These are phyloP conservation scores for Penicillium vulpinum DNA, from an alignment of 2,329 filamentous ascomycete genomes.

Conservation along the genomic window DNA sequence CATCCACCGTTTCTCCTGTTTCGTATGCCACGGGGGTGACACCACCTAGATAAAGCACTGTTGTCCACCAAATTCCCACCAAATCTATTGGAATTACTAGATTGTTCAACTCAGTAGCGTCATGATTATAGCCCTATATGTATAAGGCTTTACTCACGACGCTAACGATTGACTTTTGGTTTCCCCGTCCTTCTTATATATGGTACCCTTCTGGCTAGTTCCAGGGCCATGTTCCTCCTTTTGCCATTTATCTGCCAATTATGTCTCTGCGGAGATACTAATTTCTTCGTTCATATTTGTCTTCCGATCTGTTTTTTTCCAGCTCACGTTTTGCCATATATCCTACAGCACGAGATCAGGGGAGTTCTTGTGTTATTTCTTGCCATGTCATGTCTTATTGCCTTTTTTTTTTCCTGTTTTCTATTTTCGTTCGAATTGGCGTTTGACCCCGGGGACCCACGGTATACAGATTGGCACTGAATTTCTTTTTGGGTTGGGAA, in stretches of 20 bases:
- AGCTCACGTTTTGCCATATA: constrained; percentile 22
- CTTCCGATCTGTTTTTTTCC: constrained; percentile 13
- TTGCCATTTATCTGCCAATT: background rate
- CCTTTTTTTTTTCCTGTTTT: background rate
- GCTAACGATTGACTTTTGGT: background rate
- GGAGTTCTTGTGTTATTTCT: constrained; percentile 16
- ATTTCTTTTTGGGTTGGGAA: constrained; percentile 8
- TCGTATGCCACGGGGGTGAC: constrained; percentile 37
- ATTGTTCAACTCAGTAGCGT: background rate
- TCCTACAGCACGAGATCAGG: constrained; percentile 25
- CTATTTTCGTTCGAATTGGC: constrained; percentile 7
- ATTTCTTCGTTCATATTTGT: constrained; percentile 13
- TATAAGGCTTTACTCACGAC: background rate
- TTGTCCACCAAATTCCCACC: background rate
- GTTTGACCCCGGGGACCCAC: constrained; percentile 15
- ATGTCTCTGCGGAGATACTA: constrained; percentile 12
- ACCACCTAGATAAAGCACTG: constrained; percentile 33
- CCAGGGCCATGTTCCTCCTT: background rate
- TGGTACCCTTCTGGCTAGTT: background rate
- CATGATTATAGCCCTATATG: background rate
- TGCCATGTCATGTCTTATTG: background rate
- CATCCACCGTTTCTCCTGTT: constrained; percentile 33
- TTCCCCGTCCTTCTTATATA: constrained; percentile 1
- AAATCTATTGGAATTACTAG: background rate
- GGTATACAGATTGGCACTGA: constrained; percentile 26